Base-by-base conservation (phyloP, 176 grass and related monocot genomes). In the Otatea glauca region DNA sequence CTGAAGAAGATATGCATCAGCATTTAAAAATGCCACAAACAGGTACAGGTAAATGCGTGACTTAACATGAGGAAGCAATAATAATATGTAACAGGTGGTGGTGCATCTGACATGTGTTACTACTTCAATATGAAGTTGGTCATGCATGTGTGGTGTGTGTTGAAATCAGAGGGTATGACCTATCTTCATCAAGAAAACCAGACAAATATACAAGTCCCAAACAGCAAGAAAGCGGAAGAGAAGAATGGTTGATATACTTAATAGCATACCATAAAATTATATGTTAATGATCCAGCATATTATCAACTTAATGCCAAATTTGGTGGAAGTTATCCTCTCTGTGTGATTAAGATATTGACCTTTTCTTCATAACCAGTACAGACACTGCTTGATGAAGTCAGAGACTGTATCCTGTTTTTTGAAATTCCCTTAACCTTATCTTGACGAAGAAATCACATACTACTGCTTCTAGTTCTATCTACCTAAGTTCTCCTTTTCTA, bases 1-100 rank as follows among this genome's bases (percentile, higher is more conserved):
- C 87, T 94, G 45, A 60, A 85, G 9, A 83, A 55, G 79, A 68
- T 39, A 83, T 29, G 15, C 21, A 74, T 47, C 76, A 74, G 68
- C 42, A 64, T 44, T 25, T 32, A 67, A 69, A 32, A 75, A 25
- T 27, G 76, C n/a, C 43, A 62, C 32, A 54, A 49, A 43, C 34
- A 39, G 16, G 39, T 16, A 68, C 25, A 70, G 45, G 53, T 54
- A 64, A 75, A 82, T 55, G 55, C 56, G 77, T 25, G 27, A 38
- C 7, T 54, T 49, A 60, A 51, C 72, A 88, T 18, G 60, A 56
- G 18, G 13, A 80, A 50, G 29, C 27, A 68, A 56, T 43, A 61
- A 65, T 11, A 44, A n/a, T 5, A 64, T 37, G 47, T 35, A 66
- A 75, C 29, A 65, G 7, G 13, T 65, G 48, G 5, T 0, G 20